Percentiles rank a stretch among this genome's conserved stretches.
phyloP scores from a whole-genome alignment of 179 eudicot species.

The Camellia oleifera region DNA sequence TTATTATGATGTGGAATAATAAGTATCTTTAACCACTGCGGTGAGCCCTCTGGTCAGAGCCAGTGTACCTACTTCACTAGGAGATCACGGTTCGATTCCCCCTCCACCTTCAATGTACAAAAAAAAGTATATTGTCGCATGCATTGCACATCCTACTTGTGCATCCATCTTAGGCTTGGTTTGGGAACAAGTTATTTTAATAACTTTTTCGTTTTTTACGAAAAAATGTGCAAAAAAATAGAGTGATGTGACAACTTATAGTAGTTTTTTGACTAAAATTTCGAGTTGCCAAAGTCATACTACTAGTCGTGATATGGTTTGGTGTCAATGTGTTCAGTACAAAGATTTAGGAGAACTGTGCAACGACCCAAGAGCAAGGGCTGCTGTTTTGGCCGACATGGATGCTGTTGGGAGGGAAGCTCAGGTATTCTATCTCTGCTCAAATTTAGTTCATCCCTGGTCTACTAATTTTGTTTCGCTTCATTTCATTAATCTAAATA shows the following conservation, averaged over 20 bases:
- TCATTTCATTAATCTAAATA: not conserved
- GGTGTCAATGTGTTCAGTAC: conserved; percentile 39
- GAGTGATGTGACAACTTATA: too few species aligned
- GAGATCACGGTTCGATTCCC: too few species aligned
- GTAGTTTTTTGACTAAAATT: too few species aligned
- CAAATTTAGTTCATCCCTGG: not conserved
- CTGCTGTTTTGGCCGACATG: conserved; percentile 85
- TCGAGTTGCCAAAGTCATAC: not conserved
- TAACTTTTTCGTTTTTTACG: too few species aligned
- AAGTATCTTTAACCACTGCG: too few species aligned
- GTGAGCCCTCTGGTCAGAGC: too few species aligned
- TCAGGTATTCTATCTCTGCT: conserved; percentile 40
- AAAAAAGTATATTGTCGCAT: too few species aligned
- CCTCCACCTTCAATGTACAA: too few species aligned
- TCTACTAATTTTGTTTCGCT: not conserved
- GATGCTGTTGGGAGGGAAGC: conserved; percentile 77
- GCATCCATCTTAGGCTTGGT: not conserved
- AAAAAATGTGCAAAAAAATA: not conserved
- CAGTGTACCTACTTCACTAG: too few species aligned
- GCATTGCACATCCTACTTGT: not conserved
- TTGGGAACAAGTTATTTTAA: too few species aligned
- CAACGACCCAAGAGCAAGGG: conserved; percentile 66
- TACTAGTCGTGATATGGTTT: not conserved
- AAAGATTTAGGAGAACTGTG: conserved; percentile 67
- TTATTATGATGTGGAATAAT: not conserved